Base-by-base conservation (phyloP, 2,329 filamentous ascomycete genomes). In the Pyrenochaeta sp. region DNA sequence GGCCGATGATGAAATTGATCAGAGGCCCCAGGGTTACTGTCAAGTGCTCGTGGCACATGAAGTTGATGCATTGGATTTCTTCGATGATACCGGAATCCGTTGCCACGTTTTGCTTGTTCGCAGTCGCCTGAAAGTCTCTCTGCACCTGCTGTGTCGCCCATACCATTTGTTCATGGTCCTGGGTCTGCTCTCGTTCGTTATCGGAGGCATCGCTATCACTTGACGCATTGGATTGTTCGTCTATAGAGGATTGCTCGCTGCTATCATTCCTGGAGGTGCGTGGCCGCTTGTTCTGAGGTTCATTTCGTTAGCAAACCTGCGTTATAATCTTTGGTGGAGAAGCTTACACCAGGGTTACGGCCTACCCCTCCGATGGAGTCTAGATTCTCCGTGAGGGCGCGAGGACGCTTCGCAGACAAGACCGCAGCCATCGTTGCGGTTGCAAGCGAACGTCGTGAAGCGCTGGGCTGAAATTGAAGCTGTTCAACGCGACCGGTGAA, bases 1-100 rank as follows among this genome's bases (percentile, higher is more conserved):
- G 93, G 15, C 95, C 95, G 54, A 97, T 93, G 61, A 99, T 93
- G 78, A 99, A 99, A 78, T 99, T 99, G 77, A 99, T 96, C 37
- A 97, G 82, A 0, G 95, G 95, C 0, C 95, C 95, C n/a, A 99
- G 83, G 55, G 90, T 86, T 58, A 96, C 91, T 43, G 90, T 87
- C 19, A 98, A 85, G 54, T 90, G 88, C 44, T 88, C 83, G 75
- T 99, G 95, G 72, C 94, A 98, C 95, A 98, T 98, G 78, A 98
- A 98, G 76, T 97, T 97, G 68, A 88, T 86, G 75, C 93, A 96
- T 37, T 88, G 90, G 54, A 98, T 90, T 62, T 89, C 89, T 76
- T 97, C 90, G 46, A 98, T 90, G 53, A 98, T 94, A 1, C 92
- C 93, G 67, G 91, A 90, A 39, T 96, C 90, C 0, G 92, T 90